Base-by-base conservation (phyloP, 495 filamentous ascomycete genomes). In the Penicillium herquei region DNA sequence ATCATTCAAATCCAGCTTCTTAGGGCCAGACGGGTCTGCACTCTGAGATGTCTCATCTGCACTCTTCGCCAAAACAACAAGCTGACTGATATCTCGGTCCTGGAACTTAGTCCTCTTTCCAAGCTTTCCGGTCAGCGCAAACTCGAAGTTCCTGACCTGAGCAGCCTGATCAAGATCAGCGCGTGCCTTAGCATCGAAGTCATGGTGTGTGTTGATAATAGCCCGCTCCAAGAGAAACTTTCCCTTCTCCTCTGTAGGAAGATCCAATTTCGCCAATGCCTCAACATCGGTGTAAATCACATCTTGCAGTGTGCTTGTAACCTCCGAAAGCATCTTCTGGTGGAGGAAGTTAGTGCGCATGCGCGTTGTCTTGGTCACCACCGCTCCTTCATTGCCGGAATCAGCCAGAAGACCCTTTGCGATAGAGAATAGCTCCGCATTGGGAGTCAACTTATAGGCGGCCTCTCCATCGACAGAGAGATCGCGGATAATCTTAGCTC, bases 21-120 rank as follows among this genome's bases (percentile, higher is more conserved):
- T 78, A 2, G 93, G 92, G 31, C 74, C 71, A 0, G 73, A 68
- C 3, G 58, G 48, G 35, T 68, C 47, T 7, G 61, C 51, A 18
- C 59, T 39, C 37, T 60, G 49, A n/a, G 61, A 39, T 3, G 46
- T 42, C 34, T 66, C 59, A 34, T 73, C 70, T 2, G 68, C 61
- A 66, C 92, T 97, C 68, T 84, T 89, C 0, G 95, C 94, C 35
- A 98, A 70, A 9, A 99, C 91, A 2, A 99, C 89, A 12, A 99
- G 78, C 70, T 98, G 94, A 61, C 89, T 96, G 60, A 85, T 86
- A 62, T 91, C 91, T 17, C 86, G 89, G 56, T 94, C 81, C 70
- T 99, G 94, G 65, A 89, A 99, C 65, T 87, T 91, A 1, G 94
- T 99, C 53, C 94, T 78, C 73, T 96, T 98, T 41, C 92, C 94